Evolutionary conservation across 495 filamentous ascomycete species (phyloP).

Genomic region (Hypoxylon perforatum): DNA sequence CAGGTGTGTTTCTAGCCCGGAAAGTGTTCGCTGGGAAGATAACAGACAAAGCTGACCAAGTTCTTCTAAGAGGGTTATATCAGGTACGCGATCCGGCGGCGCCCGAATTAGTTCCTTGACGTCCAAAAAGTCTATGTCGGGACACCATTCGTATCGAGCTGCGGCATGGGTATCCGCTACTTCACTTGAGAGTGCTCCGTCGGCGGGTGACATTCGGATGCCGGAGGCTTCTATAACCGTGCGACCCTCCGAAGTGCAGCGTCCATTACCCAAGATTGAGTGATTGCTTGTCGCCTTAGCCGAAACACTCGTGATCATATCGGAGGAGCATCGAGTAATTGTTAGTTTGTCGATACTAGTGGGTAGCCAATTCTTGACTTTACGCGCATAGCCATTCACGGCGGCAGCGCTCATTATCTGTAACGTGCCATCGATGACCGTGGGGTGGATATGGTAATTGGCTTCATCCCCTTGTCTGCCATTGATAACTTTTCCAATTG

Average conservation of each 20-base stretch:
- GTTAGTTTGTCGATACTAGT: slow-evolving; percentile 46
- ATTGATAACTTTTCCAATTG: slow-evolving; percentile 38
- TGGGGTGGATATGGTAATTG: slow-evolving; percentile 52
- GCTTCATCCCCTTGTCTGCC: slow-evolving; percentile 32
- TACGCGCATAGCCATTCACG: slow-evolving; percentile 36
- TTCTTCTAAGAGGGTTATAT: slow-evolving; percentile 28
- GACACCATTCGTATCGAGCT: slow-evolving; percentile 42
- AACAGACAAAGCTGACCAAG: slow-evolving; percentile 35
- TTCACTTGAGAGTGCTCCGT: slow-evolving; percentile 34
- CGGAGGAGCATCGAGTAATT: slow-evolving; percentile 20
- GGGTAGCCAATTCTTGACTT: slow-evolving; percentile 37
- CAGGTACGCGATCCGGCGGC: slow-evolving; percentile 6
- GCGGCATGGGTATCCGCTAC: slow-evolving; percentile 31
- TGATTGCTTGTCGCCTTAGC: slow-evolving; percentile 29
- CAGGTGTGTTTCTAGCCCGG: not conserved
- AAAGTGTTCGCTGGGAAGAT: slow-evolving; percentile 8
- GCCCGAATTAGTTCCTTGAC: slow-evolving; percentile 37
- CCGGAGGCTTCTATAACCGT: slow-evolving; percentile 25
- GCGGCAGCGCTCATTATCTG: slow-evolving; percentile 48
- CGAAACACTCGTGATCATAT: slow-evolving; percentile 31
- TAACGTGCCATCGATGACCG: slow-evolving; percentile 49
- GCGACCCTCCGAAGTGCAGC: slow-evolving; percentile 28
- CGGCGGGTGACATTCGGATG: slow-evolving; percentile 29
- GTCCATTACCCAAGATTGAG: slow-evolving; percentile 18
- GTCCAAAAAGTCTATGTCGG: slow-evolving; percentile 44